Base-by-base conservation (phyloP, 768 basidiomycete genomes). In the Krasilnikovozyma curviuscula region DNA sequence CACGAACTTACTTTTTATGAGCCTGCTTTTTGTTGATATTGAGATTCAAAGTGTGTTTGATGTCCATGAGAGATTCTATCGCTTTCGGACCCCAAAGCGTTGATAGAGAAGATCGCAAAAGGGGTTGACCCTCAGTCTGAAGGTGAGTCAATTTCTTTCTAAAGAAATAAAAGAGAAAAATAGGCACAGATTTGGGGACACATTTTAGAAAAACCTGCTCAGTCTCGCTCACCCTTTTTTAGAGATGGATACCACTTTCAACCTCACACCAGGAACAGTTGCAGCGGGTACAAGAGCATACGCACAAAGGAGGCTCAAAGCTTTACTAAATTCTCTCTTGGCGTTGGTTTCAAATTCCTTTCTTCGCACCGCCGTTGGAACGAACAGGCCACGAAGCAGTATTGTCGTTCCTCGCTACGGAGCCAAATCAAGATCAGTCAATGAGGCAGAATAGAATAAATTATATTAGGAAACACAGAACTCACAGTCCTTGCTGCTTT, bases 311-410 rank as follows among this genome's bases (percentile, higher is more conserved):
- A 93, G 67, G 6, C 72, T 67, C n/a, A 95, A 61, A 1, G 82
- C 81, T 58, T 93, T 93, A 4, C 68, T 75, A 57, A 81, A 89
- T 56, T 97, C 91, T 34, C 86, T 75, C 61, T 91, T 95, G 1
- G 71, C 69, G 55, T 91, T 88, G 46, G 83, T 69, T 59, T 85
- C 79, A 28, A 95, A 72, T 56, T 97, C 93, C 62, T 89, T 89
- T 6, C 85, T 71, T 5, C 91, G 74, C 6, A 98, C 93, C 1
- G 93, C 85, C 0, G 95, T 70, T 1, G 81, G 73, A 6, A 69
- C 67, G 64, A 97, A 97, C 1, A 91, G 68, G 25, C 74, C 73
- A 0, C 73, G 69, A 2, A 93, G 64, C 0, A 68, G 67, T 18
- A 88, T 72, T 0, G 89, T 89, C 0, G 91, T 95, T 5, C 93